Evolutionary conservation across 441 rosid species (phyloP).

Genomic region (Aquilaria agallochum): DNA sequence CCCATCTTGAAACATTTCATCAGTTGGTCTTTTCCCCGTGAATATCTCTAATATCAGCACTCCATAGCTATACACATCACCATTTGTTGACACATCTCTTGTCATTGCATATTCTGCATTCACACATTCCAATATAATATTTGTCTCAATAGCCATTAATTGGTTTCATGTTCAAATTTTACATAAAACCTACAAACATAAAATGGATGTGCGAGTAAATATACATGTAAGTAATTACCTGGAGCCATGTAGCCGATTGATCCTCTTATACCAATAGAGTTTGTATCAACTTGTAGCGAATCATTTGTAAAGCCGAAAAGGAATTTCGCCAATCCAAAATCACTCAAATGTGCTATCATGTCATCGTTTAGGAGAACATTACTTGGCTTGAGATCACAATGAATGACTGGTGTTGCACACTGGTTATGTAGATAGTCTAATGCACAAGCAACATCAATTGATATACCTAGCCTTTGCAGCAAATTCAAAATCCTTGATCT

Average conservation of each 20-base stretch:
- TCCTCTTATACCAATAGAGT: conserved; percentile 12
- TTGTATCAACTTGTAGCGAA: not conserved
- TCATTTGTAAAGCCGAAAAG: conserved; percentile 8
- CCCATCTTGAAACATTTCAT: too few species aligned
- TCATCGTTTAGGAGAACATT: too few species aligned
- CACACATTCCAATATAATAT: too few species aligned
- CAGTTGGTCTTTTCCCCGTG: too few species aligned
- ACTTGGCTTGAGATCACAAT: conserved; percentile 12
- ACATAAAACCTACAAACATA: too few species aligned
- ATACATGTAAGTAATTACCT: conserved; percentile 2
- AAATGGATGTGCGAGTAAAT: too few species aligned
- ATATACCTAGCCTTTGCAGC: conserved; percentile 17
- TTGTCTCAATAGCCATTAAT: not conserved
- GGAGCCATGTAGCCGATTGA: conserved; percentile 17
- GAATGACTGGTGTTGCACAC: conserved; percentile 8
- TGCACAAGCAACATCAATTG: conserved; percentile 10
- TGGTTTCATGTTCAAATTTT: too few species aligned
- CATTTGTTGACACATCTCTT: conserved; percentile 1
- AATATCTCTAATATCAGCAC: not conserved
- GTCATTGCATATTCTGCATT: conserved; percentile 14
- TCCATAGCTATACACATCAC: conserved; percentile 12
- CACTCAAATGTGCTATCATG: too few species aligned
- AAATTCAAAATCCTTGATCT: not conserved
- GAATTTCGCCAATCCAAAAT: not conserved
- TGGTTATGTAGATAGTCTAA: conserved; percentile 20